phyloP scores from a whole-genome alignment of 441 rosid genomes.

The Theobroma grandiflorum region DNA sequence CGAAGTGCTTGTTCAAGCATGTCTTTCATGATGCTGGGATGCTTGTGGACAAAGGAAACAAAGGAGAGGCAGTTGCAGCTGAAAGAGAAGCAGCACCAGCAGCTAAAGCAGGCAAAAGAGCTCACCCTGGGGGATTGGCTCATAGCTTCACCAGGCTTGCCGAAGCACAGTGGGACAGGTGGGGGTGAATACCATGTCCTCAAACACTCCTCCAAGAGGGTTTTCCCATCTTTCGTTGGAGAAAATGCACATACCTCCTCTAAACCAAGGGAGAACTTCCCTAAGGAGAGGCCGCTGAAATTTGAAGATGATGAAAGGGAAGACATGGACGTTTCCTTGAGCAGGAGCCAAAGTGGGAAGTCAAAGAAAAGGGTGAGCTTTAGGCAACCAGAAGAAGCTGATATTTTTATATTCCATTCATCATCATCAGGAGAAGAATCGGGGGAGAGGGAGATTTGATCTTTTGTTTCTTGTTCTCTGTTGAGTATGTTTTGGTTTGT shows the following conservation, averaged over 20 bases:
- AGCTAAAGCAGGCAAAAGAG: conserved; percentile 3
- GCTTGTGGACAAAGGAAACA: conserved; percentile 17
- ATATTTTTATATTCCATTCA: conserved; percentile 41
- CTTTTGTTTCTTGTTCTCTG: background rate
- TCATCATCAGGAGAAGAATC: conserved; percentile 21
- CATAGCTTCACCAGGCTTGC: conserved; percentile 36
- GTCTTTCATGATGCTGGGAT: conserved; percentile 20
- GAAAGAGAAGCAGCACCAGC: conserved; percentile 21
- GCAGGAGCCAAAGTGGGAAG: conserved; percentile 31
- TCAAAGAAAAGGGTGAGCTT: conserved; percentile 54
- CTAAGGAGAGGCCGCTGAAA: conserved; percentile 27
- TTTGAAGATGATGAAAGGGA: conserved; percentile 6
- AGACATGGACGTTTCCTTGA: background rate
- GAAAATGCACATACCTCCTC: conserved; percentile 7
- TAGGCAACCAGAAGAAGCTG: conserved; percentile 48
- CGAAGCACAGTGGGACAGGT: conserved; percentile 5
- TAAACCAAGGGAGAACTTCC: conserved; percentile 26
- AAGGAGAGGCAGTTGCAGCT: conserved; percentile 7
- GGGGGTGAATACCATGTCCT: conserved; percentile 35
- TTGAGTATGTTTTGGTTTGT: background rate
- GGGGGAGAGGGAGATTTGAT: background rate
- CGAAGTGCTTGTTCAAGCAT: background rate
- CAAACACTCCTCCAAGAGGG: conserved; percentile 33
- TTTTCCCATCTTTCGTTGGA: conserved; percentile 29
- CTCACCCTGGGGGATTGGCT: conserved; percentile 45